These are phyloP conservation scores for Physocladia obscura DNA, from an alignment of 192 early-diverging fungal species.

Conservation along the genomic window DNA sequence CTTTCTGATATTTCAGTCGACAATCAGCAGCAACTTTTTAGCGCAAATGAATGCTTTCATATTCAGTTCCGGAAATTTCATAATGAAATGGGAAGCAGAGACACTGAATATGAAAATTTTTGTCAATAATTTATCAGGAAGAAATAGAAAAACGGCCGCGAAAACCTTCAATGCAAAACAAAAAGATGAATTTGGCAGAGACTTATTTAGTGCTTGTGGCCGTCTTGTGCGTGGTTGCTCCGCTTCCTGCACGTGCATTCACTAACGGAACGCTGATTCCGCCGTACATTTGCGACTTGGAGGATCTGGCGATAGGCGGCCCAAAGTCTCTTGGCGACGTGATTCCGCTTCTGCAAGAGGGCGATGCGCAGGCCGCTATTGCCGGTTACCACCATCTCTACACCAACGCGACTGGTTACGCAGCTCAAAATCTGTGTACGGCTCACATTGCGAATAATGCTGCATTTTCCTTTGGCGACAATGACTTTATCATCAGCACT, in stretches of 20 bases:
- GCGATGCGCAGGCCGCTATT: conserved; percentile 11
- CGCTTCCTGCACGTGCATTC: conserved; percentile 17
- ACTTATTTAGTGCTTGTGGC: no score
- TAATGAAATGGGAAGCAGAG: no score
- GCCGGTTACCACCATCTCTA: conserved; percentile 17
- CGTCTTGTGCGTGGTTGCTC: no score
- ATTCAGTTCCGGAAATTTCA: no score
- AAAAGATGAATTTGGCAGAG: no score
- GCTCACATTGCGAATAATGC: not conserved
- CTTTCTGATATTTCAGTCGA: no score
- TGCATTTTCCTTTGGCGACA: not conserved
- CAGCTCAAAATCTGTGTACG: conserved; percentile 28
- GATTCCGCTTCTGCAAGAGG: conserved; percentile 24
- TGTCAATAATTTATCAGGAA: no score
- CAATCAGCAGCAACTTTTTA: no score
- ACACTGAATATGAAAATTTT: no score
- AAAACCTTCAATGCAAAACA: no score
- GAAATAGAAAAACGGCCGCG: no score
- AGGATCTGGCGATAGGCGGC: conserved; percentile 8
- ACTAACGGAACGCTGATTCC: conserved; percentile 33
- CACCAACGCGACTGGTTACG: not conserved
- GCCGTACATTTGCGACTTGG: conserved; percentile 31
- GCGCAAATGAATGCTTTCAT: no score
- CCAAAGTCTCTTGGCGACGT: conserved; percentile 30
- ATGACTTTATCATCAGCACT: conserved; percentile 1